Evolutionary conservation across 805 yeast species (phyloP), one percentile per base, ranked within the genome.

Genomic region (Saturnispora gosingensis): DNA sequence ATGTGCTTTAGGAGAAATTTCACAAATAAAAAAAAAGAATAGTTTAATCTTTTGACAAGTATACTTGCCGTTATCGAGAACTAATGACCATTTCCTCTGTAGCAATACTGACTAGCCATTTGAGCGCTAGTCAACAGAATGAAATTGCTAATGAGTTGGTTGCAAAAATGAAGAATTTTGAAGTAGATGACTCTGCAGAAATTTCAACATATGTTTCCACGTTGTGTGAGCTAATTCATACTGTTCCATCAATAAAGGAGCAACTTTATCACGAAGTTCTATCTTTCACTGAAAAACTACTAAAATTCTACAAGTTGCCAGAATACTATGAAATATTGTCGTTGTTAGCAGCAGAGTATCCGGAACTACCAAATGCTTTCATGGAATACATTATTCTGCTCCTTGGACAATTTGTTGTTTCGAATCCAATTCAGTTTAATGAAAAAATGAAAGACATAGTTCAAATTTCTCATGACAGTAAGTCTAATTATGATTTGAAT

Each of bases 331-430:
- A 51, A 8, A 45, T 46, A 7, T 46, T 60, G 24, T 46, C 58
- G 20, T 46, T 57, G 22, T 46, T 60, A 16, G 49, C 76, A 64
- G 25, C 69, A 56, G 54, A 64, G 58, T 50, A 68, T 59, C 28
- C 72, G 49, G 43, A 69, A 65, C 28, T 62, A 45, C 35, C 60
- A 10, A 42, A 38, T 10, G 47, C 43, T 16, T 3, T 61, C 4
- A 48, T 62, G 30, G 35, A 27, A 1, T 53, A 48, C 32, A 40
- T 56, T 5, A 20, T 36, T 4, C 22, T 22, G 28, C 51, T 53
- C 18, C 40, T 59, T 3, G 7, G 39, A 5, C 9, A 11, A 9
- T 61, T 42, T 46, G 42, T 51, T 5, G 18, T 38, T 4, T 10
- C 46, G 1, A 56, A 60, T 28, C 60, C 54, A 15, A 57, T 57